Evolutionary conservation across 257 asterid genomes (phyloP), one percentile per base, ranked within the genome.

Genomic region (Echium plantagineum): DNA sequence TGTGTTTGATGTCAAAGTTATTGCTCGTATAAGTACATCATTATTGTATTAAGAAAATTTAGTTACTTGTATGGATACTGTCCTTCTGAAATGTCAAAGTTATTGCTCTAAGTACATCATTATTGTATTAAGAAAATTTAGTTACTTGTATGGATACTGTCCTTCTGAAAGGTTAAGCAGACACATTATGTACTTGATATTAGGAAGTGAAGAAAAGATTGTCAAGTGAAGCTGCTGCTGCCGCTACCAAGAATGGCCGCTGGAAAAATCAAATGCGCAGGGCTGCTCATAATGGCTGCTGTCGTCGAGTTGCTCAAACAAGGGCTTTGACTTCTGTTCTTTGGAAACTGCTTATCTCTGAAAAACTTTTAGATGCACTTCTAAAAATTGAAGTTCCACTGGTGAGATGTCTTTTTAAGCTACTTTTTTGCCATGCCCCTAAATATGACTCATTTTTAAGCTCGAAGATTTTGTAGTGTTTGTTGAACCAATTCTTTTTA

Each of bases 231-330:
- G 94, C 84, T 68, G 94, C 80, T 55, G 95, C 95, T 65, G 75
- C 93, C 30, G 94, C 97, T 69, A 83, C 70, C 58, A 74, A 88
- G 61, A 75, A 73, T 67, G 98, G 98, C 70, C 80, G 98, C 75
- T 91, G 97, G 98, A 88, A 84, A 83, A 87, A 91, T 84, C 98
- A 91, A 75, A 85, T 75, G 69, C 87, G 91, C 51, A 75, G 81
- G 69, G 98, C 87, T 73, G 96, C 98, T 19, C 94, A 85, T 69
- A 83, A 87, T 78, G 98, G 98, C 61, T 90, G 98, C 77, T 90
- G 98, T 72, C 82, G 90, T 47, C 81, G 98, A 72, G 98, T 76
- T 59, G 87, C 96, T 64, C 98, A 91, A 63, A 81, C 78, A 67
- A 93, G 94, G 69, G 93, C 90, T 55, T 75, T 91, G 63, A 71